Percentiles rank a stretch among this genome's conserved stretches.
phyloP scores from a whole-genome alignment of 495 filamentous ascomycete species.

The Lentithecium fluviatile region DNA sequence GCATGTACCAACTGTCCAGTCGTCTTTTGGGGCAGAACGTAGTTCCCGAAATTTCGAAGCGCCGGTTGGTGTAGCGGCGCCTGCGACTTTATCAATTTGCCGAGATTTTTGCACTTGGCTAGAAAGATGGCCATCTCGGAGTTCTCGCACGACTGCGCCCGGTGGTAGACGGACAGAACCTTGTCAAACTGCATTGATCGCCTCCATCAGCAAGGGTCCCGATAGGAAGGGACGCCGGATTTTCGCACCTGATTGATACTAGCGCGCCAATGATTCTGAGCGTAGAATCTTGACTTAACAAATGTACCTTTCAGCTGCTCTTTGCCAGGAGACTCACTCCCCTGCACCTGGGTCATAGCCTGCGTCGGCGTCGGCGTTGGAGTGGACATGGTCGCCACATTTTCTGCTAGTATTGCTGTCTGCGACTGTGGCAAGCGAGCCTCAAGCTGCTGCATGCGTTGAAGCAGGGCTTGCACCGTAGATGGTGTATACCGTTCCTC shows the following conservation, averaged over 20 bases:
- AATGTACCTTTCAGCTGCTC: conserved; percentile 4
- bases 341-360: neutral
- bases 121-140: too few relatives aligned
- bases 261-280: conserved; percentile 22
- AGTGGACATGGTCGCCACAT: neutral
- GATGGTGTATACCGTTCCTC: too few relatives aligned
- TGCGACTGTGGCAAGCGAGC: too few relatives aligned
- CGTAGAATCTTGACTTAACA: conserved; percentile 25
- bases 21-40: neutral
- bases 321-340: neutral
- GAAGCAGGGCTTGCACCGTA: too few relatives aligned
- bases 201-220: neutral
- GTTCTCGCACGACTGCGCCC: too few relatives aligned
- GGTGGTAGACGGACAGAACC: too few relatives aligned
- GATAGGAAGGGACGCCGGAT: neutral
- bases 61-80: neutral
- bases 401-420: too few relatives aligned
- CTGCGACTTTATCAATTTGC: conserved; percentile 6
- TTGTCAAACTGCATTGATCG: conserved; percentile 4
- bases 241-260: conserved; percentile 18
- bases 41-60: neutral
- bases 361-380: neutral
- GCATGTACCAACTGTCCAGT: conserved; percentile 19
- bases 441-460: too few relatives aligned
- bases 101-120: too few relatives aligned